Evolutionary conservation across 2,329 filamentous ascomycete species (phyloP), one percentile per base, ranked within the genome.

Genomic region (Macrophomina phaseolina): DNA sequence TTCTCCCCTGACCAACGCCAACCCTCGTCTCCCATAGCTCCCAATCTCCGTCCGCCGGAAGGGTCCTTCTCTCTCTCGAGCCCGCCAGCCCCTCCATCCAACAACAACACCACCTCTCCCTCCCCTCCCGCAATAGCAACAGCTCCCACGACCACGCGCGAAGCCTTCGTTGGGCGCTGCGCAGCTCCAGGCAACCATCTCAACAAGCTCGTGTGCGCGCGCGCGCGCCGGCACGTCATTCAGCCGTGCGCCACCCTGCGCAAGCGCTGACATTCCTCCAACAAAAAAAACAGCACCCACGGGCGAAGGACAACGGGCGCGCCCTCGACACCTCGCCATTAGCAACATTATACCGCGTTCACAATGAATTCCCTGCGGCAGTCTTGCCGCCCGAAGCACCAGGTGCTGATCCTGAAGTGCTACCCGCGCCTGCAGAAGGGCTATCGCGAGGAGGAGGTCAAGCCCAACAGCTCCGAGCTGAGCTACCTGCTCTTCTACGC

Each of bases 401-500:
- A 98, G 86, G 92, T 97, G 73, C 85, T 98, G 69, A 90, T 97
- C 71, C 87, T 97, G 71, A 97, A 97, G 83, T 98, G 94, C 84
- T 99, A 97, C 79, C 95, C 95, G 48, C 91, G 91, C 72, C 94
- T 92, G 70, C 92, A 92, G 71, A 98, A 97, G 82, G 93, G 92
- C 73, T 64, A 75, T 70, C 62, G 90, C 92, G 75, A 78, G 69
- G 91, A 94, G 77, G 93, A 97, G 75, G 93, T 97, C 76, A 96
- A 94, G 81, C 94, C 95, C 52, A 98, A 98, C 81, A 93, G 93
- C 71, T 97, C 93, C 81, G 95, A 99, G 84, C 88, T 99, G 70
- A 97, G 93, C 80, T 98, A 98, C 78, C 87, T 99, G 70, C 88
- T 98, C 65, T 98, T 97, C 85, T 98, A 99, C 83, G 93, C 92